Conservation (phyloP, 768 basidiomycete species). For the Rickenella mellea region DNA sequence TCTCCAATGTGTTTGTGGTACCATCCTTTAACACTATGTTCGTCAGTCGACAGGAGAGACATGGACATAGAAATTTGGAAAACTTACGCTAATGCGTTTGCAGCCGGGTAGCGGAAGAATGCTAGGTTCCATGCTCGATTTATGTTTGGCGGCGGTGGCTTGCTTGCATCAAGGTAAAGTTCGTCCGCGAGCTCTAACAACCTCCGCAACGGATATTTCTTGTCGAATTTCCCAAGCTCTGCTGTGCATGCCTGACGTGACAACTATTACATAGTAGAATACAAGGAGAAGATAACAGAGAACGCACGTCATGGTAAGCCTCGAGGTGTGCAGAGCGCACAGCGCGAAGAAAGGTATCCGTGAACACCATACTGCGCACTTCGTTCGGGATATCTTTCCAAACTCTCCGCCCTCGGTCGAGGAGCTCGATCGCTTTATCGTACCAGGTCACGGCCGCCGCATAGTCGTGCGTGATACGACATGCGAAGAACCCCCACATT, state of each 20-base stretch:
- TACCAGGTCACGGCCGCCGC: conserved; percentile 22
- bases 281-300: too few relatives aligned
- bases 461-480: conserved; percentile 9
- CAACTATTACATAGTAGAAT: too few relatives aligned
- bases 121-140: too few relatives aligned
- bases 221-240: too few relatives aligned
- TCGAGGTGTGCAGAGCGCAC: too few relatives aligned
- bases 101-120: conserved; percentile 30
- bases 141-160: too few relatives aligned
- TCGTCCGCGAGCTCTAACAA: too few relatives aligned
- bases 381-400: conserved; percentile 29
- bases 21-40: conserved; percentile 19
- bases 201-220: too few relatives aligned
- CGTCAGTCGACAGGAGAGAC: background rate
- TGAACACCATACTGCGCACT: conserved; percentile 35
- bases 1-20: conserved; percentile 18
- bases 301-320: too few relatives aligned
- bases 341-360: conserved; percentile 30
- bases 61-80: background rate
- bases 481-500: conserved; percentile 25
- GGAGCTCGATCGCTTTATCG: conserved; percentile 26
- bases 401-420: conserved; percentile 29
- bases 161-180: too few relatives aligned
- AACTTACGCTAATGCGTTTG: conserved; percentile 26
- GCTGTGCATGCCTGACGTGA: too few relatives aligned